phyloP scores from a whole-genome alignment of 2,329 filamentous ascomycete species.

The Xylariaceae sp. region DNA sequence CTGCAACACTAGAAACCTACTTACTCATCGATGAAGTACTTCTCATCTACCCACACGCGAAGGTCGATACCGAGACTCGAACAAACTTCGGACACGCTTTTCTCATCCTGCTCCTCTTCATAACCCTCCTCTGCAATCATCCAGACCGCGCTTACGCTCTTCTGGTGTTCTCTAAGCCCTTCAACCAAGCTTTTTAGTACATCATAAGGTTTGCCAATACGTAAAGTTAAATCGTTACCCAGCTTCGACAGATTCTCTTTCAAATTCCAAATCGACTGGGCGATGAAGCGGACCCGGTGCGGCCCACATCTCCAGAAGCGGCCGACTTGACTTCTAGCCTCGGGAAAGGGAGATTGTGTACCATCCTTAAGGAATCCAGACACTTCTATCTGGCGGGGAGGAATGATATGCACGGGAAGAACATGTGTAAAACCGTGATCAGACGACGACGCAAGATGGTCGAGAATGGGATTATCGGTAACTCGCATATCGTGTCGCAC shows the following conservation, averaged over 20 bases:
- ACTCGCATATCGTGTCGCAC: constrained; percentile 75
- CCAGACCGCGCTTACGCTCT: constrained; percentile 70
- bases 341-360: constrained; percentile 67
- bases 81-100: constrained; percentile 59
- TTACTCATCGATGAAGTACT: constrained; percentile 81
- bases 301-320: constrained; percentile 77
- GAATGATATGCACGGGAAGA: constrained; percentile 73
- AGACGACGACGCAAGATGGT: constrained; percentile 56
- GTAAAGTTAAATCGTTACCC: constrained; percentile 66
- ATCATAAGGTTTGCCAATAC: constrained; percentile 66
- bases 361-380: constrained; percentile 71
- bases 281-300: constrained; percentile 73
- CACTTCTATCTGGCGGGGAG: constrained; percentile 73
- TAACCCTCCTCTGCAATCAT: constrained; percentile 73
- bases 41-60: constrained; percentile 73
- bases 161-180: constrained; percentile 47
- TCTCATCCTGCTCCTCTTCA: constrained; percentile 72
- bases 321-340: constrained; percentile 68
- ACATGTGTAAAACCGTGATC: constrained; percentile 69
- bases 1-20: constrained; percentile 41
- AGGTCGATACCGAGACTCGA: constrained; percentile 62
- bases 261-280: constrained; percentile 74
- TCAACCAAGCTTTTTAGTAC: constrained; percentile 64
- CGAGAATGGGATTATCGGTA: constrained; percentile 75
- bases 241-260: constrained; percentile 65